These are phyloP conservation scores for Penicillium taxi DNA, from an alignment of 495 filamentous ascomycete genomes.

Conservation along the genomic window DNA sequence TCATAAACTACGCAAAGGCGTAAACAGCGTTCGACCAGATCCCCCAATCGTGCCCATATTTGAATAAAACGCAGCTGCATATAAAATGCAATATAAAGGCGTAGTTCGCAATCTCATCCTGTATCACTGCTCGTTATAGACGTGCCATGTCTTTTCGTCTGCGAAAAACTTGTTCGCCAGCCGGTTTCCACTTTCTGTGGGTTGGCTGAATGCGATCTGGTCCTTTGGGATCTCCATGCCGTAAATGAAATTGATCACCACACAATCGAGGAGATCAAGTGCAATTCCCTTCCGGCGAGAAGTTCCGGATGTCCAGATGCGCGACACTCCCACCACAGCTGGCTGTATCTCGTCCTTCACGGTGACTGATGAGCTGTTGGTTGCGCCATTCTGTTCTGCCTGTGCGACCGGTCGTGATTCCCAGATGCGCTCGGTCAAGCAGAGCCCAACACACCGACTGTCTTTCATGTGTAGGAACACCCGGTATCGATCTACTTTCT, in stretches of 20 bases:
- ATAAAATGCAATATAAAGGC: background rate
- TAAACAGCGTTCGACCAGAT: background rate
- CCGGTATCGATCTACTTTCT: constrained; percentile 51
- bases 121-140: constrained; percentile 40
- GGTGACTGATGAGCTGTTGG: constrained; percentile 40
- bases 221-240: constrained; percentile 57
- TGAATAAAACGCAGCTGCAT: background rate
- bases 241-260: constrained; percentile 56
- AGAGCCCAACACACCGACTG: constrained; percentile 57
- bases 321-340: constrained; percentile 59
- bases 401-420: constrained; percentile 44
- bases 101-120: too few relatives aligned
- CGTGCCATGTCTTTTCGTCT: constrained; percentile 42
- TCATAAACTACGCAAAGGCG: background rate
- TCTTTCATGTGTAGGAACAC: constrained; percentile 57
- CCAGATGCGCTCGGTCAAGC: constrained; percentile 58
- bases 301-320: constrained; percentile 61
- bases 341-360: constrained; percentile 33
- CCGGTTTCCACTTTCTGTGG: constrained; percentile 58
- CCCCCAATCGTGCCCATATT: background rate
- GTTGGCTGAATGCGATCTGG: constrained; percentile 64
- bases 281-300: constrained; percentile 56
- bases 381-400: constrained; percentile 16
- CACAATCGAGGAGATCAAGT: constrained; percentile 52
- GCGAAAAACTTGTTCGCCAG: constrained; percentile 61